Evolutionary conservation across 2,329 filamentous ascomycete genomes (phyloP).

Genomic region (Botryotinia globosa): DNA sequence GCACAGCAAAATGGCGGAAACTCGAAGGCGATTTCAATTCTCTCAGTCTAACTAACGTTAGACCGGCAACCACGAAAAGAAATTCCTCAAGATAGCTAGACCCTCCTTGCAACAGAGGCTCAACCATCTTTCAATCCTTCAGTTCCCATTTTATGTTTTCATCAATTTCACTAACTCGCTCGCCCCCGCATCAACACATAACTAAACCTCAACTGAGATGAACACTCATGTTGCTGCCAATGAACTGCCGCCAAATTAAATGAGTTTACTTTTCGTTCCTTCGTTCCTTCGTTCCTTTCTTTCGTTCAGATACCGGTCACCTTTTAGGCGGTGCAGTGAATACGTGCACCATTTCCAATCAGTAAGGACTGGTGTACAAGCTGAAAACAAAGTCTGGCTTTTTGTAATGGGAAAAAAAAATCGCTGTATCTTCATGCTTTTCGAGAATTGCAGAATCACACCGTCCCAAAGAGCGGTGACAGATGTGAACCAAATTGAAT

Average conservation of each 20-base stretch:
- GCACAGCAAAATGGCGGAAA: background rate
- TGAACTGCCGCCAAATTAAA: background rate
- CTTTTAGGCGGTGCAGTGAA: background rate
- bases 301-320: background rate
- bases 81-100: background rate
- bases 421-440: background rate
- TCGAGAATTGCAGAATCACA: background rate
- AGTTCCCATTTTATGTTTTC: background rate
- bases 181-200: background rate
- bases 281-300: background rate
- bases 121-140: background rate
- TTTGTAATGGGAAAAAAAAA: background rate
- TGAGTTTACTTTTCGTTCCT: background rate
- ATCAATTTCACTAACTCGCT: background rate
- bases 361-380: slow-evolving; percentile 4
- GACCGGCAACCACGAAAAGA: background rate
- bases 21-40: background rate
- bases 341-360: background rate
- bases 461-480: background rate
- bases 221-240: background rate
- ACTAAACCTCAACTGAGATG: background rate
- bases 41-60: background rate
- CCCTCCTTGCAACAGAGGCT: background rate
- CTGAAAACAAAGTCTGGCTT: background rate
- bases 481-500: background rate